Evolutionary conservation across 2,329 filamentous ascomycete genomes (phyloP).

Genomic region (Dendryphion nanum): DNA sequence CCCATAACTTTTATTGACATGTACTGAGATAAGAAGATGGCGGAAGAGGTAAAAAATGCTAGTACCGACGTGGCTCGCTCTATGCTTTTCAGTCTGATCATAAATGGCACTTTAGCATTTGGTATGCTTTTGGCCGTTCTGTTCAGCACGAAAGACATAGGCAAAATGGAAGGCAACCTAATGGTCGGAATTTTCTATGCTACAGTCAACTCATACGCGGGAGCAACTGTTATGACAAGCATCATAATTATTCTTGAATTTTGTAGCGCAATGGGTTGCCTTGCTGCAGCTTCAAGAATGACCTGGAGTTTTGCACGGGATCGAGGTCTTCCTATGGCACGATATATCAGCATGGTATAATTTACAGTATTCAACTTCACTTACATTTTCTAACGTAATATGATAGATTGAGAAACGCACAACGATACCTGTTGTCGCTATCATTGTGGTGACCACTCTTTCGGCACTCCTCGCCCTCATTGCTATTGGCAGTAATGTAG

Average conservation of each 20-base stretch:
- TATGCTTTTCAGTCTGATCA: conserved; percentile 43
- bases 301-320: conserved; percentile 47
- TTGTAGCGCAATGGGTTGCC: conserved; percentile 41
- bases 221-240: conserved; percentile 50
- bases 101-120: conserved; percentile 43
- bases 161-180: conserved; percentile 1
- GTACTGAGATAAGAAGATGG: conserved; percentile 27
- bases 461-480: conserved; percentile 50
- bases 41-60: conserved; percentile 40
- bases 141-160: conserved; percentile 38
- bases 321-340: conserved; percentile 40
- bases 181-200: conserved; percentile 49
- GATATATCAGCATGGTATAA: conserved; percentile 26
- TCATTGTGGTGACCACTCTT: conserved; percentile 46
- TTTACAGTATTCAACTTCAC: neutral
- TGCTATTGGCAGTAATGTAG: conserved; percentile 49
- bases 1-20: neutral
- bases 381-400: conserved; percentile 10
- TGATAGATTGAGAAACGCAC: conserved; percentile 33
- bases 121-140: conserved; percentile 43
- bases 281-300: conserved; percentile 44
- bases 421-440: conserved; percentile 47
- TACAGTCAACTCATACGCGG: conserved; percentile 31
- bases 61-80: conserved; percentile 38
- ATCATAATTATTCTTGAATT: conserved; percentile 43